Conservation (phyloP, 805 yeast genomes). For the Candida boidinii region DNA sequence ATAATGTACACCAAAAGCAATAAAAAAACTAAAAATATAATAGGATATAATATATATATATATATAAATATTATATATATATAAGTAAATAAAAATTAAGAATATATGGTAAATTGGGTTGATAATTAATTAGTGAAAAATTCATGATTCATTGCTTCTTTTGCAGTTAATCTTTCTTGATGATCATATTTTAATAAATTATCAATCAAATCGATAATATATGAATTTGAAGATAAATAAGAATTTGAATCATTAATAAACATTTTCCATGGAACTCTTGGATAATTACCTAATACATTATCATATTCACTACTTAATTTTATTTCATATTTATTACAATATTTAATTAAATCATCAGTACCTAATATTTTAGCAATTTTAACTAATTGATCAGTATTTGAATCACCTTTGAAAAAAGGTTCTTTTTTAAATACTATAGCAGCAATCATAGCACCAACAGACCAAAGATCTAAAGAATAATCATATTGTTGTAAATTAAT, state of each 20-base stretch:
- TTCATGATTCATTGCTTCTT: slow-evolving; percentile 75
- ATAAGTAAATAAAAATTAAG: neutral
- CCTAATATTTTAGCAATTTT: slow-evolving; percentile 86
- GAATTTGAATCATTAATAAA: slow-evolving; percentile 66
- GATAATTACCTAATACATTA: slow-evolving; percentile 64
- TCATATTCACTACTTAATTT: slow-evolving; percentile 68
- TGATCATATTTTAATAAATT: slow-evolving; percentile 78
- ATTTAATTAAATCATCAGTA: slow-evolving; percentile 65
- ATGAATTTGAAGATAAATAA: slow-evolving; percentile 51
- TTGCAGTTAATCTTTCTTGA: slow-evolving; percentile 79
- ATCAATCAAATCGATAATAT: slow-evolving; percentile 71
- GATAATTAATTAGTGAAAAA: slow-evolving; percentile 27
- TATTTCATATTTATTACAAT: slow-evolving; percentile 64
- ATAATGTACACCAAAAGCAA: neutral
- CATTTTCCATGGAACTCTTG: slow-evolving; percentile 72
- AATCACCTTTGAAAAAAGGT: slow-evolving; percentile 87
- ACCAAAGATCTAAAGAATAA: slow-evolving; percentile 89
- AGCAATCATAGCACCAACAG: slow-evolving; percentile 88
- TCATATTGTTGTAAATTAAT: slow-evolving; percentile 85
- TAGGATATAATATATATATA: neutral
- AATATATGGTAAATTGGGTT: slow-evolving; percentile 1
- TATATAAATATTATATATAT: neutral
- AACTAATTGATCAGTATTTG: slow-evolving; percentile 85
- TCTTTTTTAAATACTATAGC: slow-evolving; percentile 85
- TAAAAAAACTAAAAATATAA: neutral